Percentiles rank a stretch among this genome's conserved stretches.
Conservation (phyloP, 768 basidiomycete species). For the Hygrophorus pudorinus region DNA sequence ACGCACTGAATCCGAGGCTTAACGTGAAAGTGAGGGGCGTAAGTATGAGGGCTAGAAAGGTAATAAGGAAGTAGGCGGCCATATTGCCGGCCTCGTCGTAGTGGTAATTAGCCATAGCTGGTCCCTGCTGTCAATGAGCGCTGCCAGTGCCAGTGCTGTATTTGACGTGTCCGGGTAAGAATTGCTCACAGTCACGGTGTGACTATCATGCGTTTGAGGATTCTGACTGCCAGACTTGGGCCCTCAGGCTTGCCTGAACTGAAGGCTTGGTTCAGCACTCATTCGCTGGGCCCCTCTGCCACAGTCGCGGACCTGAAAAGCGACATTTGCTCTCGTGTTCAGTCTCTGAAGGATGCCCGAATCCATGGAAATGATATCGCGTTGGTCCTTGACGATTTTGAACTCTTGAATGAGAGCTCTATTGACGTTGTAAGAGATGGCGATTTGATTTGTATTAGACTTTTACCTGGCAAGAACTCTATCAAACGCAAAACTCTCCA, state of each 20-base stretch:
- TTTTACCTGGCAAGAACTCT: not conserved
- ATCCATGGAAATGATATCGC: conserved; percentile 15
- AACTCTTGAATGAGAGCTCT: conserved; percentile 31
- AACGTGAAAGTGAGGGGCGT: conserved; percentile 63
- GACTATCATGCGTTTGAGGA: conserved; percentile 39
- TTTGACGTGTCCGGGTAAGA: not conserved
- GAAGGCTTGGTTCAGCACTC: conserved; percentile 40
- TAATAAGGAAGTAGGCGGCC: conserved; percentile 87
- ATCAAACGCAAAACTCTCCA: conserved; percentile 1
- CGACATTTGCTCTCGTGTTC: conserved; percentile 25
- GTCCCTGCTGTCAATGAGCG: conserved; percentile 10
- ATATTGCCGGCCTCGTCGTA: conserved; percentile 82
- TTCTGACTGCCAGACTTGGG: conserved; percentile 39
- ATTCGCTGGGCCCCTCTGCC: not conserved
- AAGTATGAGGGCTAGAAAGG: conserved; percentile 77
- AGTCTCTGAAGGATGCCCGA: conserved; percentile 17
- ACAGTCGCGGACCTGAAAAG: conserved; percentile 30
- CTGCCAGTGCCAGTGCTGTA: too few relatives aligned
- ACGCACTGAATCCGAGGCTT: conserved; percentile 33
- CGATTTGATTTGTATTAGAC: conserved; percentile 32
- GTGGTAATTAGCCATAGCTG: conserved; percentile 66
- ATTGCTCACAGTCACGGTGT: not conserved
- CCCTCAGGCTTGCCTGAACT: conserved; percentile 36
- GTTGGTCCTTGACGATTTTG: conserved; percentile 37
- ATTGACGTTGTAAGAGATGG: conserved; percentile 36